Base-by-base conservation (phyloP, 768 basidiomycete genomes). In the Amyloporia xantha region DNA sequence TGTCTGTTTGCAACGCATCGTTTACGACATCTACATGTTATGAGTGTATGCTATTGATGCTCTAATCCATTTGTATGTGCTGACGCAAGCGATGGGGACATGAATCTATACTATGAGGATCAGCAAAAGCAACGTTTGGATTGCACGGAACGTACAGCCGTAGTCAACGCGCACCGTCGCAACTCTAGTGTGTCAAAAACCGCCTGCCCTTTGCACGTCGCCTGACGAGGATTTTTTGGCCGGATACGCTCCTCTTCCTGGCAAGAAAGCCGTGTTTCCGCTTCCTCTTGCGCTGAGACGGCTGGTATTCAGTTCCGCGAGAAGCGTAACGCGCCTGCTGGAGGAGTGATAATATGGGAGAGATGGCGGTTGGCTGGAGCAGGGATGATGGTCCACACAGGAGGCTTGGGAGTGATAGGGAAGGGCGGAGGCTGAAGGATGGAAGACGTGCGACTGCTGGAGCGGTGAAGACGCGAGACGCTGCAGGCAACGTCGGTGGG, bases 221-320 rank as follows among this genome's bases (percentile, higher is more conserved):
- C 46, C 87, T 74, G 20, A 65, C 74, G 44, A 97, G 70, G 37
- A 90, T 77, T 58, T 78, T 89, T 54, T 84, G 77, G 2, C 91
- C 92, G 28, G 77, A 71, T 20, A 77, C 74, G 7, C 74, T 79
- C 56, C 76, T 75, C 65, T 85, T 81, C 51, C 93, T 71, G 0
- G 84, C 78, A 27, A 98, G 75, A 66, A 95, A 98, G 5, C 94
- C 94, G 62, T 91, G 88, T 63, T 86, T 91, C 58, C 91, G 77
- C 73, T 98, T 98, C 56, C 94, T 72, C 61, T 88, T 89, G 36
- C 93, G 78, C 66, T 95, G 92, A 0, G 88, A 91, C n/a, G 94
- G 94, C 64, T 97, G 94, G 59, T 97, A 98, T 67, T 94, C 91
- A n/a, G 81, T 78, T 38, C 94, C 94, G 38, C 81, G 78, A 24